A percentile compares a stretch with the other conserved stretches of the same genome.
phyloP scores from a whole-genome alignment of 169 alveolate genomes.

The Cryptosporidium sp. region DNA sequence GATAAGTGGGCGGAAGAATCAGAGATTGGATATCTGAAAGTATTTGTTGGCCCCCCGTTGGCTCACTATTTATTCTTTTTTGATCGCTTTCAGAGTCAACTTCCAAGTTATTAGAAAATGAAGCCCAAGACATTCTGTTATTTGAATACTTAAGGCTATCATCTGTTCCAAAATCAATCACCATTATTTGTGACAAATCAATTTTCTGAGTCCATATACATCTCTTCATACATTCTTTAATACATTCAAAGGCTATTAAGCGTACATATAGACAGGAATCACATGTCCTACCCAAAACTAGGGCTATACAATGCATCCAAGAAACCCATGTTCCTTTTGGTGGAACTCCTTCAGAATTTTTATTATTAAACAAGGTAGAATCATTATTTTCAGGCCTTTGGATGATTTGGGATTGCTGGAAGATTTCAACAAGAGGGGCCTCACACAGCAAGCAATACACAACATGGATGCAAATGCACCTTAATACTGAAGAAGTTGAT shows the following conservation, averaged over 20 bases:
- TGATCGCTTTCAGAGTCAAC: neutral
- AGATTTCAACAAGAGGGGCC: slow-evolving; percentile 67
- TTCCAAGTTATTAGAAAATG: neutral
- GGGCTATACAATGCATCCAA: slow-evolving; percentile 72
- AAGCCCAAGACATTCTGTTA: neutral
- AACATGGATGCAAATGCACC: slow-evolving; percentile 57
- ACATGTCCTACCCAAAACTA: slow-evolving; percentile 62
- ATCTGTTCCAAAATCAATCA: slow-evolving; percentile 29
- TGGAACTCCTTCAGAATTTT: neutral
- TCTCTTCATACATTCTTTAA: slow-evolving; percentile 67
- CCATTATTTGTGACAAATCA: slow-evolving; percentile 2
- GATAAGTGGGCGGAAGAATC: slow-evolving; percentile 49
- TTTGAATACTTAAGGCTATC: neutral
- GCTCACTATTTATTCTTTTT: neutral
- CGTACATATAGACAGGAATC: slow-evolving; percentile 59
- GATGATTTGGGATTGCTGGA: slow-evolving; percentile 1
- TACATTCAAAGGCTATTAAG: slow-evolving; percentile 57
- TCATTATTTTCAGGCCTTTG: neutral
- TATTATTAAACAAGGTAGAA: neutral
- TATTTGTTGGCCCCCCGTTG: neutral
- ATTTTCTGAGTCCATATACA: slow-evolving; percentile 60
- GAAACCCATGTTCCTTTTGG: slow-evolving; percentile 73
- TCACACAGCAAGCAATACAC: slow-evolving; percentile 46
- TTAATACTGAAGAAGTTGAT: slow-evolving; percentile 37
- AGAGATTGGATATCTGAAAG: slow-evolving; percentile 41